phyloP scores from a whole-genome alignment of 495 filamentous ascomycete species.

The Lentithecium fluviatile region DNA sequence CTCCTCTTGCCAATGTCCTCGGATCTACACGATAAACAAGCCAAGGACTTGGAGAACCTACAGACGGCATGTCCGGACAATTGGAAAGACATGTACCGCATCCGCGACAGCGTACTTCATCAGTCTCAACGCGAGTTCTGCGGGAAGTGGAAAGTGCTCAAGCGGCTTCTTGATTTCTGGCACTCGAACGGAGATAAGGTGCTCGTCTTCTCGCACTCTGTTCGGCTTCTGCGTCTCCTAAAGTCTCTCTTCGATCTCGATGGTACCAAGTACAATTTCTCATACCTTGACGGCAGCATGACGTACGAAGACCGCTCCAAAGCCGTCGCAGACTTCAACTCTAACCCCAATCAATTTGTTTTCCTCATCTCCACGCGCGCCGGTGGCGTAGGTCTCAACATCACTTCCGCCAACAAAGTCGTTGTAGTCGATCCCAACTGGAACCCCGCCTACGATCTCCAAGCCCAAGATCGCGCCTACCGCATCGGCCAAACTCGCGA shows the following conservation, averaged over 20 bases:
- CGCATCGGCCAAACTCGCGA: conserved; percentile 90
- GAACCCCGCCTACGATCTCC: conserved; percentile 92
- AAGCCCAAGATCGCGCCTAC: conserved; percentile 96
- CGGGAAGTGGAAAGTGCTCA: conserved; percentile 93
- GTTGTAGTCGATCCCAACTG: conserved; percentile 97
- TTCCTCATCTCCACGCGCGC: conserved; percentile 95
- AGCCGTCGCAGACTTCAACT: conserved; percentile 88
- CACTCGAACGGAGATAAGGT: conserved; percentile 88
- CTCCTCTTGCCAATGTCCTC: conserved; percentile 73
- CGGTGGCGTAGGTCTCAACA: conserved; percentile 88
- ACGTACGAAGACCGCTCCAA: conserved; percentile 76
- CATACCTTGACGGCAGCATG: conserved; percentile 86
- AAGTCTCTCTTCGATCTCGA: conserved; percentile 75
- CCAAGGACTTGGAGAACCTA: conserved; percentile 74
- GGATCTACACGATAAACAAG: conserved; percentile 73
- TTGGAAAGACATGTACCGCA: conserved; percentile 74
- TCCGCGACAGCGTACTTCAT: conserved; percentile 74
- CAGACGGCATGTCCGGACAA: conserved; percentile 70
- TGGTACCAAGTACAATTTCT: conserved; percentile 81
- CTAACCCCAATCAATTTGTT: conserved; percentile 83
- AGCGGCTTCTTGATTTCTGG: conserved; percentile 87
- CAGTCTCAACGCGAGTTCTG: conserved; percentile 90
- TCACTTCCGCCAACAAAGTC: conserved; percentile 96
- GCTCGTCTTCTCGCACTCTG: conserved; percentile 85
- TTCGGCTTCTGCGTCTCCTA: conserved; percentile 81